phyloP scores from a whole-genome alignment of 164 flowering plant genomes.

The Litsea cubeba region DNA sequence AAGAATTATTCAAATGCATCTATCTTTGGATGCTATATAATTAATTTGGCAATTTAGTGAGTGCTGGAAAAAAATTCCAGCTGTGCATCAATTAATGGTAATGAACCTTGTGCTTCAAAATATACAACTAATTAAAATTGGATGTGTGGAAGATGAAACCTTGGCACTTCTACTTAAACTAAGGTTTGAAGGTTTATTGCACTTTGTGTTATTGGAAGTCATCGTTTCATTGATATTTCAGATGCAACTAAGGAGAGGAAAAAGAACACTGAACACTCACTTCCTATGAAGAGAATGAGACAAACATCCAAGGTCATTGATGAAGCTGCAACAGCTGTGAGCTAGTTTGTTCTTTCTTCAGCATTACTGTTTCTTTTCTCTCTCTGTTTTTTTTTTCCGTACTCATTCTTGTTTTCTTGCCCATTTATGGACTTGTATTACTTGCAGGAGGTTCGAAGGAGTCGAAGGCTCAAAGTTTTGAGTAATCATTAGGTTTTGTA shows the following conservation, averaged over 20 bases:
- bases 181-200: background rate
- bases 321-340: background rate
- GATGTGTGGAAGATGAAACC: background rate
- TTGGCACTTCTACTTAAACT: background rate
- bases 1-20: background rate
- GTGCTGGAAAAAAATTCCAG: background rate
- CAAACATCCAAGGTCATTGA: background rate
- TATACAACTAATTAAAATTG: too few relatives aligned
- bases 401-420: background rate
- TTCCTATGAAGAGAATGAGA: background rate
- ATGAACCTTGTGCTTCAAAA: background rate
- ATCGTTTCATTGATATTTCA: background rate
- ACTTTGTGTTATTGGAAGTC: background rate
- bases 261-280: background rate
- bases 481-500: background rate
- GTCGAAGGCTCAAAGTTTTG: constrained; percentile 8
- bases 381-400: background rate
- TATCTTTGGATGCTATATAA: background rate
- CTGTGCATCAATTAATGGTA: background rate
- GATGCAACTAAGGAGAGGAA: background rate
- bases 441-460: constrained; percentile 5
- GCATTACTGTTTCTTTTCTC: background rate
- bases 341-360: background rate
- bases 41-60: background rate
- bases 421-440: background rate